Percentiles rank a stretch among this genome's conserved stretches.
phyloP scores from a whole-genome alignment of 768 basidiomycete species.

The Boletus huronensis region DNA sequence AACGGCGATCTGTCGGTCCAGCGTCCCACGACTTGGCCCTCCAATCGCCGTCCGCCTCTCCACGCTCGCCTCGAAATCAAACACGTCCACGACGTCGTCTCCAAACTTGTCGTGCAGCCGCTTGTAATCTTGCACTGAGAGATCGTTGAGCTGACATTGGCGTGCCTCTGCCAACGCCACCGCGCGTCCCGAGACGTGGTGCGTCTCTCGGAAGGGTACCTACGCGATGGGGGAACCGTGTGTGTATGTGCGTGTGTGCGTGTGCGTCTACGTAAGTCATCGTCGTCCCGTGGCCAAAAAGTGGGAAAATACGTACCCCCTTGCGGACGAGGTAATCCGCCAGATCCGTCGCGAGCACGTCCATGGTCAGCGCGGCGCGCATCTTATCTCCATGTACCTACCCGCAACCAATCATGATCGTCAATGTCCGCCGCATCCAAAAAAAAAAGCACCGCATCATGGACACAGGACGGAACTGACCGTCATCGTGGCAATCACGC shows the following conservation, averaged over 20 bases:
- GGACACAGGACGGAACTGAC: conserved; percentile 40
- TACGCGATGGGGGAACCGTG: conserved; percentile 28
- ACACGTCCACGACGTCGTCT: conserved; percentile 78
- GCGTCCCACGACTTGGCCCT: conserved; percentile 81
- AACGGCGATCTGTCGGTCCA: conserved; percentile 79
- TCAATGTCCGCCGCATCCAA: background rate
- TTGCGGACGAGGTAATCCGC: conserved; percentile 99
- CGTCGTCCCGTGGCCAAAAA: background rate
- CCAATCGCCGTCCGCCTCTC: conserved; percentile 92
- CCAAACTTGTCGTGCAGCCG: conserved; percentile 71
- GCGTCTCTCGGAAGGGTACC: conserved; percentile 98
- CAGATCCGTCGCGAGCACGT: conserved; percentile 97
- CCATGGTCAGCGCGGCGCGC: conserved; percentile 88
- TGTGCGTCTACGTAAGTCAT: background rate
- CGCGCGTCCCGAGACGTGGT: conserved; percentile 95
- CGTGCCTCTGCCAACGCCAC: conserved; percentile 90
- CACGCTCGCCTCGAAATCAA: conserved; percentile 94
- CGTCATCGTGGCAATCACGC: conserved; percentile 87
- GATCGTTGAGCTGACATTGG: conserved; percentile 74
- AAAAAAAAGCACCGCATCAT: background rate
- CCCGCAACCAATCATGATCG: background rate
- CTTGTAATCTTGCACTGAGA: conserved; percentile 79
- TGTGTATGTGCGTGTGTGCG: background rate
- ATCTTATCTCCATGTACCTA: conserved; percentile 91
- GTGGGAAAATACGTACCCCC: conserved; percentile 62